These are phyloP conservation scores for Suhomyces faveliae DNA, from an alignment of 805 yeast species.

Conservation along the genomic window DNA sequence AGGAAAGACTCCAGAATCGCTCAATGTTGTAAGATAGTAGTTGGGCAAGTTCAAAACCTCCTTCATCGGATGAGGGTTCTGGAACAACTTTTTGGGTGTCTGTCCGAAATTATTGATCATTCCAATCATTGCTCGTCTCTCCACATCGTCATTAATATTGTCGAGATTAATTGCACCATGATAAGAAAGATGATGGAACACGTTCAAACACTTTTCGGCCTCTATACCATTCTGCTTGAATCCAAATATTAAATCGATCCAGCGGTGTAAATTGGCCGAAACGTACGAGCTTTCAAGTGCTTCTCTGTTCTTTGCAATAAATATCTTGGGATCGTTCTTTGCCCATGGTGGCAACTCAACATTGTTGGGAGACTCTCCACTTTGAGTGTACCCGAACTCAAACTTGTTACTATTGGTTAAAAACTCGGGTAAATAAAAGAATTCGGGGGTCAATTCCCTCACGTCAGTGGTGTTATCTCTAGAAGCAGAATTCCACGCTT, in stretches of 20 bases:
- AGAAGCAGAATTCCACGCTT: constrained; percentile 81
- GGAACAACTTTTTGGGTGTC: constrained; percentile 74
- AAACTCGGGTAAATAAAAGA: constrained; percentile 79
- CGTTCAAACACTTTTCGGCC: constrained; percentile 67
- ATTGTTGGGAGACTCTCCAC: constrained; percentile 55
- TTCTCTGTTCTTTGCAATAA: constrained; percentile 72
- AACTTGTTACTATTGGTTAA: constrained; percentile 61
- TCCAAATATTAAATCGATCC: constrained; percentile 89
- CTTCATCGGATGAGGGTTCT: constrained; percentile 60
- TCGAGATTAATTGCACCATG: constrained; percentile 82
- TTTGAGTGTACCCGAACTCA: constrained; percentile 70
- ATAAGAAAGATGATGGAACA: constrained; percentile 81
- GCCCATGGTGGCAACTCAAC: constrained; percentile 86
- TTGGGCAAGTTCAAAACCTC: constrained; percentile 39
- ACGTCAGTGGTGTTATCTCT: constrained; percentile 83
- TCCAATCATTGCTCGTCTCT: constrained; percentile 73
- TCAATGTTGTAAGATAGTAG: constrained; percentile 29
- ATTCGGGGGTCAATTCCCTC: constrained; percentile 83
- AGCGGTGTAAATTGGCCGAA: constrained; percentile 67
- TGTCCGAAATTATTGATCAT: constrained; percentile 92
- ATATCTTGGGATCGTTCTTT: constrained; percentile 67
- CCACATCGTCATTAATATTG: constrained; percentile 67
- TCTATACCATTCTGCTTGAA: constrained; percentile 70
- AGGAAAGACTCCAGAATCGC: constrained; percentile 34
- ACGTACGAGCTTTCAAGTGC: constrained; percentile 85